Conservation (phyloP, 2,329 filamentous ascomycete species). For the Colletotrichum limetticola region DNA sequence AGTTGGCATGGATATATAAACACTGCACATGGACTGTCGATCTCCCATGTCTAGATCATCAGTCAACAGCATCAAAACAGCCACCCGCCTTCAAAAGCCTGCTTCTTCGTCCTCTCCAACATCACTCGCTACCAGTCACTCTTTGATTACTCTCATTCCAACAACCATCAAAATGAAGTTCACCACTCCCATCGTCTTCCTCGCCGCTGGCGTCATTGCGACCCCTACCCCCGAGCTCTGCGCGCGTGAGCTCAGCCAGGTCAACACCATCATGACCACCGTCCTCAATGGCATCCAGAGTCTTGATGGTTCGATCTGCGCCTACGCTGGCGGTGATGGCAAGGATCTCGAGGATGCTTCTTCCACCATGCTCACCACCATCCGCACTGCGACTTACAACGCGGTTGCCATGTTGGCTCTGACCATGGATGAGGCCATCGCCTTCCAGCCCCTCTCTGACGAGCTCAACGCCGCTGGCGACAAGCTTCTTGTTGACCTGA, state of each 20-base stretch:
- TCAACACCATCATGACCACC: conserved; percentile 34
- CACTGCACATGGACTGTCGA: conserved; percentile 4
- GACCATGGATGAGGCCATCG: conserved; percentile 34
- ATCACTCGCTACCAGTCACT: not conserved
- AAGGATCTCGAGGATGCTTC: conserved; percentile 15
- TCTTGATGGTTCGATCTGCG: conserved; percentile 17
- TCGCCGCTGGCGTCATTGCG: conserved; percentile 27
- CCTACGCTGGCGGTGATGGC: conserved; percentile 23
- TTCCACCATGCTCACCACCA: conserved; percentile 22
- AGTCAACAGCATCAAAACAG: conserved; percentile 12
- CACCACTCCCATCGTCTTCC: conserved; percentile 19
- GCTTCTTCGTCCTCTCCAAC: conserved; percentile 6
- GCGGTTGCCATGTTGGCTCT: conserved; percentile 18
- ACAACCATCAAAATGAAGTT: conserved; percentile 23
- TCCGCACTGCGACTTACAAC: conserved; percentile 33
- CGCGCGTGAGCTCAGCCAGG: conserved; percentile 21
- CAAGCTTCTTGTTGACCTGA: conserved; percentile 31
- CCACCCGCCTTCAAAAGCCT: conserved; percentile 11
- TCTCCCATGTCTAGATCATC: not conserved
- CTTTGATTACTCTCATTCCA: not conserved
- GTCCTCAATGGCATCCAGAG: conserved; percentile 27
- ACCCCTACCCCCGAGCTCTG: conserved; percentile 23
- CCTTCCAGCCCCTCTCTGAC: conserved; percentile 33
- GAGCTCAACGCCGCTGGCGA: conserved; percentile 32
- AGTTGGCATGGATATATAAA: conserved; percentile 29